Evolutionary conservation across 441 rosid genomes (phyloP).

Genomic region (Theobroma grandiflorum): DNA sequence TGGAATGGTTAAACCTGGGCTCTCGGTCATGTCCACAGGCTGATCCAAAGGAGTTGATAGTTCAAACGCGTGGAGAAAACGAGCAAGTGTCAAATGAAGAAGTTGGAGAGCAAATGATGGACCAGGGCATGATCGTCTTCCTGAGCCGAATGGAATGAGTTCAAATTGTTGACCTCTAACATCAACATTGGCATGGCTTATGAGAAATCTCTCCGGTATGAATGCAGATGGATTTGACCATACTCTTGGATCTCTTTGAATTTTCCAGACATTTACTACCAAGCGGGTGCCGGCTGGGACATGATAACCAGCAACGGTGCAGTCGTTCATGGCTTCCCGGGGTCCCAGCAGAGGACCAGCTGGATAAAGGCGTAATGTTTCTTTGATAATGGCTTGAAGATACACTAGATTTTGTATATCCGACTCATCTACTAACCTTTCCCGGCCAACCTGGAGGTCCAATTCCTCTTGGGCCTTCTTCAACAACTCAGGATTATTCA

Average conservation of each 20-base stretch:
- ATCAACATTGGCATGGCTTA: conserved; percentile 36
- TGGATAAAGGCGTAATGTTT: conserved; percentile 64
- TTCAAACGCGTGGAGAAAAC: conserved; percentile 47
- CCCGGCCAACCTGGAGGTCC: conserved; percentile 55
- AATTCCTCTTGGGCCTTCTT: conserved; percentile 57
- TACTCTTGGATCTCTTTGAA: conserved; percentile 51
- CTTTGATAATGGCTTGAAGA: conserved; percentile 63
- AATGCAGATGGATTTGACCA: conserved; percentile 51
- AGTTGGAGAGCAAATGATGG: conserved; percentile 38
- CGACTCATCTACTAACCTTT: conserved; percentile 51
- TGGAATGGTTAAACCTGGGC: conserved; percentile 38
- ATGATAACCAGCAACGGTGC: conserved; percentile 50
- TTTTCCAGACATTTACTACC: conserved; percentile 51
- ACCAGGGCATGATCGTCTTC: conserved; percentile 47
- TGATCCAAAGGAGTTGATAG: conserved; percentile 27
- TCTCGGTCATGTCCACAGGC: conserved; percentile 48
- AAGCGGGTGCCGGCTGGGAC: conserved; percentile 59
- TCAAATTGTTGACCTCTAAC: conserved; percentile 41
- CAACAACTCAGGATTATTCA: conserved; percentile 45
- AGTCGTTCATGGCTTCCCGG: conserved; percentile 55
- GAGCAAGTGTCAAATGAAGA: conserved; percentile 40
- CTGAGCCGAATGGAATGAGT: conserved; percentile 47
- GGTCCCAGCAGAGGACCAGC: conserved; percentile 53
- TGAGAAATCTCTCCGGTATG: conserved; percentile 51
- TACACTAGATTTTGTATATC: conserved; percentile 52